Evolutionary conservation across 2,329 filamentous ascomycete species (phyloP).

Genomic region (Exophiala oligosperma): DNA sequence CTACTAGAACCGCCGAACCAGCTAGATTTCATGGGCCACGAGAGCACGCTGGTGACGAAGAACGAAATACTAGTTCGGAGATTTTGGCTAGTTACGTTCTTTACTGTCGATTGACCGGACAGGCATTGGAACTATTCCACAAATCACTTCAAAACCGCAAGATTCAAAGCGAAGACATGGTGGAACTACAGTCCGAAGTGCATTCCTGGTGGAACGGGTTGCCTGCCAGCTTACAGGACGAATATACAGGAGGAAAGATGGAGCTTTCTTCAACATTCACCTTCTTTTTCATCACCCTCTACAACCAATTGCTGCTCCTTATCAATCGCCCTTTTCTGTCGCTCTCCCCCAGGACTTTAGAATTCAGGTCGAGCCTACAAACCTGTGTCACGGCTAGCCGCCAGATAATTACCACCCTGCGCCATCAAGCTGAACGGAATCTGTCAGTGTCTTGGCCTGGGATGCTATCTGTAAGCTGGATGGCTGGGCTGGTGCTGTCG

Average conservation of each 20-base stretch:
- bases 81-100: slow-evolving; percentile 38
- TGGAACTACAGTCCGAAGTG: slow-evolving; percentile 39
- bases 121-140: slow-evolving; percentile 39
- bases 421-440: slow-evolving; percentile 30
- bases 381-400: slow-evolving; percentile 40
- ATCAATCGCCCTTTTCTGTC: slow-evolving; percentile 40
- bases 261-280: slow-evolving; percentile 16
- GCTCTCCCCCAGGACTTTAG: slow-evolving; percentile 34
- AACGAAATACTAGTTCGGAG: neutral
- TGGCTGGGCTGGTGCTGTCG: slow-evolving; percentile 39
- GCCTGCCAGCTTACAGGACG: slow-evolving; percentile 20
- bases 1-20: neutral
- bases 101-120: slow-evolving; percentile 38
- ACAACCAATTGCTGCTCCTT: slow-evolving; percentile 39
- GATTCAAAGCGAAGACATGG: slow-evolving; percentile 34
- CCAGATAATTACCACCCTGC: slow-evolving; percentile 36
- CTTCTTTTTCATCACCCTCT: slow-evolving; percentile 38
- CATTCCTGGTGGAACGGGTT: slow-evolving; percentile 43
- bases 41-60: neutral
- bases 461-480: slow-evolving; percentile 39
- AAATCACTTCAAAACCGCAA: slow-evolving; percentile 39
- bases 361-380: slow-evolving; percentile 39
- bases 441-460: slow-evolving; percentile 40
- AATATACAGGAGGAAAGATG: slow-evolving; percentile 5
- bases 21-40: neutral